These are phyloP conservation scores for Leishmania martiniquensis DNA, from an alignment of 208 protist genomes.

Conservation along the genomic window DNA sequence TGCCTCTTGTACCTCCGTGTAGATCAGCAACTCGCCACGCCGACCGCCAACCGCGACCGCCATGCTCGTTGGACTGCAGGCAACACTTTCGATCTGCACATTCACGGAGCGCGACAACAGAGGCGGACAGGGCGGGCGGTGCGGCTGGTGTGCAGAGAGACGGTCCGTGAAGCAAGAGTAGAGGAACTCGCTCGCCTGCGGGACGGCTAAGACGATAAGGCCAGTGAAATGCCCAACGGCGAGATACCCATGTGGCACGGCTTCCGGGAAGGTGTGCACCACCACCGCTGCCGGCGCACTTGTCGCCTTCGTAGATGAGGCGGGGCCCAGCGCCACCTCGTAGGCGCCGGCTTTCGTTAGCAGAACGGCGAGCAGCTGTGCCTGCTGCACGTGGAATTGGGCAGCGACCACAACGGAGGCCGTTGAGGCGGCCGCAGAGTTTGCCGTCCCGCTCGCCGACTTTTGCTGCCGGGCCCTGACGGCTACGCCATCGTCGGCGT, in stretches of 20 bases:
- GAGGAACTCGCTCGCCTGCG: conserved; percentile 51
- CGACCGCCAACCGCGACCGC: conserved; percentile 71
- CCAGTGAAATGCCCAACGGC: conserved; percentile 57
- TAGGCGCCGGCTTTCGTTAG: conserved; percentile 56
- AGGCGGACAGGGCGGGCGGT: conserved; percentile 11
- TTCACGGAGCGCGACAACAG: conserved; percentile 34
- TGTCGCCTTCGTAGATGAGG: background rate
- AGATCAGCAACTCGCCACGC: conserved; percentile 79
- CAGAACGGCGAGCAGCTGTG: conserved; percentile 65
- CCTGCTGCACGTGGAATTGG: conserved; percentile 52
- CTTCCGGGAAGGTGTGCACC: conserved; percentile 42
- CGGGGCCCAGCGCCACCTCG: conserved; percentile 41
- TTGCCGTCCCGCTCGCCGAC: background rate
- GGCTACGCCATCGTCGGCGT: background rate
- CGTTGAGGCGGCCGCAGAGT: background rate
- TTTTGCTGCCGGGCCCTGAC: background rate
- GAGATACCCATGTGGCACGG: conserved; percentile 36
- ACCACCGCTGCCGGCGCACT: conserved; percentile 21
- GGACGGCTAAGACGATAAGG: conserved; percentile 63
- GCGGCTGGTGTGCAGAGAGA: conserved; percentile 11
- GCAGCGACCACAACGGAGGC: conserved; percentile 15
- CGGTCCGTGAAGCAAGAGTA: conserved; percentile 42
- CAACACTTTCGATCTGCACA: conserved; percentile 58
- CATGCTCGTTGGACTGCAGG: conserved; percentile 51
- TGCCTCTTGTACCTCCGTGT: conserved; percentile 46